phyloP scores from a whole-genome alignment of 345 rosid genomes.

The Ceriops zippeliana region DNA sequence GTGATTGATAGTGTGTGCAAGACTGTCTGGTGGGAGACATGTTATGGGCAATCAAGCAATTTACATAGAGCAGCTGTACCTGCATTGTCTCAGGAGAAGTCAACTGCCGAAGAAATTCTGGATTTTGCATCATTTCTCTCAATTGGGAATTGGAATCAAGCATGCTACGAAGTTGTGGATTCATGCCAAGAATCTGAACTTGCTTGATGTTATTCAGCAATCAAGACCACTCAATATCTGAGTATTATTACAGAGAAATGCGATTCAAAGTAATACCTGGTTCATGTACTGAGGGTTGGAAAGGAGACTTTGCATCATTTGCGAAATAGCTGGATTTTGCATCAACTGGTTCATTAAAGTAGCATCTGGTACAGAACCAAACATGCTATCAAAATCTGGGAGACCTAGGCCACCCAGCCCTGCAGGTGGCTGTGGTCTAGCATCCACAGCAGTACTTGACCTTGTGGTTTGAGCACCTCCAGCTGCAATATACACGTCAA shows the following conservation, averaged over 20 bases:
- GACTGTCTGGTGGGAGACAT: not conserved
- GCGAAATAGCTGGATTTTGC: constrained; percentile 64
- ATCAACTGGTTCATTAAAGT: constrained; percentile 41
- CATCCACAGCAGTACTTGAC: constrained; percentile 39
- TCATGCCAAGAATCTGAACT: constrained; percentile 47
- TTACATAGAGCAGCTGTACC: constrained; percentile 20
- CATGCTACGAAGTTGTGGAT: constrained; percentile 52
- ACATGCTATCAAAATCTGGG: constrained; percentile 42
- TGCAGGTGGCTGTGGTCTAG: constrained; percentile 43
- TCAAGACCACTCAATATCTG: not conserved
- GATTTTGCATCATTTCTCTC: constrained; percentile 62
- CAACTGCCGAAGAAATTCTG: constrained; percentile 61
- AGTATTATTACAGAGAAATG: not conserved
- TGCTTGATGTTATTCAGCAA: constrained; percentile 14
- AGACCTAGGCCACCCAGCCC: constrained; percentile 51
- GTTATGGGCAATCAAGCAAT: not conserved
- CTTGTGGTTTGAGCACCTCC: constrained; percentile 48
- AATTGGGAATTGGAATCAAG: constrained; percentile 50
- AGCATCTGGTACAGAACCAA: constrained; percentile 41
- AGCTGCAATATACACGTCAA: constrained; percentile 20
- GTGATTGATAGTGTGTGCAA: no score
- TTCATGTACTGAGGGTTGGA: constrained; percentile 58
- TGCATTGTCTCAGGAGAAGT: constrained; percentile 60
- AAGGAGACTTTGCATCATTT: constrained; percentile 52
- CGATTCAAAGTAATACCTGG: constrained; percentile 40